Conservation (phyloP, 73 alveolate species). For the Paramecium tetraurelia region DNA sequence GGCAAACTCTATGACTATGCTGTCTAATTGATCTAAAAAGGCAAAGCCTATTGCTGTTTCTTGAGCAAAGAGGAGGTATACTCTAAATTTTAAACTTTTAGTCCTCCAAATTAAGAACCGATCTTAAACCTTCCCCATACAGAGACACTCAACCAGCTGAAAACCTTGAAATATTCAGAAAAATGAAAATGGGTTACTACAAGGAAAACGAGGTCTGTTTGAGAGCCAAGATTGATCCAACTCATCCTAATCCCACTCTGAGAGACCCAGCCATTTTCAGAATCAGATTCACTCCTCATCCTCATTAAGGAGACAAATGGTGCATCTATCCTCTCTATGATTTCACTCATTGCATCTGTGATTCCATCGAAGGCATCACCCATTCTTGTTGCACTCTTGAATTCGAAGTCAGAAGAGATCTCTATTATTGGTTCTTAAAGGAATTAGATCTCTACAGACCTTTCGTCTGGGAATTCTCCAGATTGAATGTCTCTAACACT, state of each 20-base stretch:
- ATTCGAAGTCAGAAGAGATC: conserved; percentile 98
- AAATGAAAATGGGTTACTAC: conserved; percentile 94
- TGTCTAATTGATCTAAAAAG: conserved; percentile 76
- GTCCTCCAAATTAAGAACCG: conserved; percentile 67
- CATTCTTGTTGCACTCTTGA: conserved; percentile 98
- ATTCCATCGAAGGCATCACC: conserved; percentile 95
- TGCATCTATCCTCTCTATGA: conserved; percentile 98
- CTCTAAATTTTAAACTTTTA: neutral
- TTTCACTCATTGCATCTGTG: conserved; percentile 96
- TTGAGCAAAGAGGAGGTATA: conserved; percentile 13
- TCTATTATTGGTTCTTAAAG: conserved; percentile 98
- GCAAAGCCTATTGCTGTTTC: conserved; percentile 44
- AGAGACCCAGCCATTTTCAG: conserved; percentile 99
- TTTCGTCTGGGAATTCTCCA: conserved; percentile 97
- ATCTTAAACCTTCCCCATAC: conserved; percentile 88
- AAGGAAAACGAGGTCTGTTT: conserved; percentile 95
- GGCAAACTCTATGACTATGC: conserved; percentile 89
- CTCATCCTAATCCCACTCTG: conserved; percentile 92
- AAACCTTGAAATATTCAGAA: conserved; percentile 88
- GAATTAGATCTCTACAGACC: conserved; percentile 97
- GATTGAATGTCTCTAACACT: conserved; percentile 94
- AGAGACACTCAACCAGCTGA: conserved; percentile 94
- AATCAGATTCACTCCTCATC: conserved; percentile 95
- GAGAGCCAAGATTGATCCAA: conserved; percentile 95
- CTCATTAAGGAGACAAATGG: conserved; percentile 99